These are phyloP conservation scores for Polyplosphaeria fusca DNA, from an alignment of 495 filamentous ascomycete genomes.

Conservation along the genomic window DNA sequence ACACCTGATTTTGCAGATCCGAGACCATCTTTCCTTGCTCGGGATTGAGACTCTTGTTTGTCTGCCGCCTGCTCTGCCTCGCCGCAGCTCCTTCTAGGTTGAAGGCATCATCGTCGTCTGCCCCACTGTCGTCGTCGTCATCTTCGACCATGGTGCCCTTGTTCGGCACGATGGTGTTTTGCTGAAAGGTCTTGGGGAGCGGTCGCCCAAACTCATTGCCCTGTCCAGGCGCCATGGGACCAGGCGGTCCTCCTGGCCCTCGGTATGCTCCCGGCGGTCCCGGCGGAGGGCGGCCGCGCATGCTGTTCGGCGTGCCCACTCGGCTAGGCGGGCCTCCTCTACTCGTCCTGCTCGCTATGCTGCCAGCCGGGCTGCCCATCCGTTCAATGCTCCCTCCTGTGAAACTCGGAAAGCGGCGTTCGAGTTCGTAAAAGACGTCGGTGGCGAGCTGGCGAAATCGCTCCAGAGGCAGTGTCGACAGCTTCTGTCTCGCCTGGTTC, in stretches of 20 bases:
- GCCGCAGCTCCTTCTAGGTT: conserved; percentile 51
- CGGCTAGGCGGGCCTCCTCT: conserved; percentile 25
- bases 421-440: conserved; percentile 92
- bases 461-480: conserved; percentile 77
- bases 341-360: conserved; percentile 53
- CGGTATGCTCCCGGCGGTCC: neutral
- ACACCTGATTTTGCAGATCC: conserved; percentile 64
- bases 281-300: conserved; percentile 6
- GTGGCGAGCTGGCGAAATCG: conserved; percentile 89
- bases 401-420: conserved; percentile 84
- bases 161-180: conserved; percentile 92
- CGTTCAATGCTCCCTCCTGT: conserved; percentile 62
- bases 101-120: conserved; percentile 67
- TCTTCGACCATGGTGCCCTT: conserved; percentile 99
- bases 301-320: conserved; percentile 34
- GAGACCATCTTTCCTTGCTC: conserved; percentile 24
- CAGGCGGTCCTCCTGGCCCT: conserved; percentile 18
- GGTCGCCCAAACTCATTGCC: conserved; percentile 57
- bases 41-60: conserved; percentile 41
- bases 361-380: conserved; percentile 64
- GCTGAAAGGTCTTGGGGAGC: conserved; percentile 85
- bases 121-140: conserved; percentile 70
- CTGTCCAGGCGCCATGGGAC: conserved; percentile 25
- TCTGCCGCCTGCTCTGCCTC: conserved; percentile 46
- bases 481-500: conserved; percentile 91